Evolutionary conservation across 495 filamentous ascomycete species (phyloP).

Genomic region (Daldinia decipiens): DNA sequence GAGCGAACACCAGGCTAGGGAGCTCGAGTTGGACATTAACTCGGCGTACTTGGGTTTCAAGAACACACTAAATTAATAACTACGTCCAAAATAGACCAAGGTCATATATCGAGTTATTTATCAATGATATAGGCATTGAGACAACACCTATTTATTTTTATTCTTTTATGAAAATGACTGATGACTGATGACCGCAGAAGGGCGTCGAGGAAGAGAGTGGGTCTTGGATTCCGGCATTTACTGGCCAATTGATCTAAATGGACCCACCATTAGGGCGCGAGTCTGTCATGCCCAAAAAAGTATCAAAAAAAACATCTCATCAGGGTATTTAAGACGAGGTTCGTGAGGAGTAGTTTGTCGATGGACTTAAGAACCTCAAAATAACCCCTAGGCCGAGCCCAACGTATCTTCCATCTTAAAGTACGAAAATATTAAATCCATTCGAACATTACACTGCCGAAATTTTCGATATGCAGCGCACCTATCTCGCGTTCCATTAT

Average conservation of each 20-base stretch:
- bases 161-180: conserved; percentile 16
- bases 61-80: conserved; percentile 53
- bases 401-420: neutral
- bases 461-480: conserved; percentile 51
- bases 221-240: conserved; percentile 9
- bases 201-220: conserved; percentile 29
- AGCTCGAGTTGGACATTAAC: conserved; percentile 89
- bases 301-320: conserved; percentile 28
- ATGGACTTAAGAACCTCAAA: neutral
- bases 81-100: neutral
- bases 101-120: neutral
- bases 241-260: conserved; percentile 14
- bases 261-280: conserved; percentile 34
- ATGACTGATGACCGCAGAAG: conserved; percentile 7
- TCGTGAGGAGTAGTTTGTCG: neutral
- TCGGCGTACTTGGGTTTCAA: conserved; percentile 94
- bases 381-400: neutral
- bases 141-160: conserved; percentile 14
- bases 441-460: neutral
- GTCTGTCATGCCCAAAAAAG: conserved; percentile 30
- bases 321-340: neutral
- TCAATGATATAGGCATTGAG: conserved; percentile 8
- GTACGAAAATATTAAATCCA: neutral
- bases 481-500: conserved; percentile 65
- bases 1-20: conserved; percentile 83